These are phyloP conservation scores for Pyrenophora seminiperda DNA, from an alignment of 2,329 filamentous ascomycete genomes.

Conservation along the genomic window DNA sequence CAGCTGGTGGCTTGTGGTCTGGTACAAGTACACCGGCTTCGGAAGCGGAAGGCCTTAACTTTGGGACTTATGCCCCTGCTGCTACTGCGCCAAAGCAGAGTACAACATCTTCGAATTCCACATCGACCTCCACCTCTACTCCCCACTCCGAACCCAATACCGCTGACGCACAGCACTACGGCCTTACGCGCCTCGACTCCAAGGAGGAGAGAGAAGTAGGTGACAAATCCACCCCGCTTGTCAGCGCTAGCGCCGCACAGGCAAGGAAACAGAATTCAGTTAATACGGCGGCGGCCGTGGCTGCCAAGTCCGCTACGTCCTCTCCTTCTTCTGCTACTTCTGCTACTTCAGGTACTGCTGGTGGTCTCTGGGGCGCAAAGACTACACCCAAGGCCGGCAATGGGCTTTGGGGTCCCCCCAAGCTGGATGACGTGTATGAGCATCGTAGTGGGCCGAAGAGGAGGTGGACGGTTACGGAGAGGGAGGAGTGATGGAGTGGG, in stretches of 20 bases:
- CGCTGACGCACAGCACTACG: constrained; percentile 12
- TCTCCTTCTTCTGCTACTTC: no score
- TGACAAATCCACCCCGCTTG: constrained; percentile 40
- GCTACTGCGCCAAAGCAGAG: constrained; percentile 23
- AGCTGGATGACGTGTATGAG: constrained; percentile 42
- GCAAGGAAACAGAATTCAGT: constrained; percentile 20
- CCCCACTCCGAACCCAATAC: constrained; percentile 10
- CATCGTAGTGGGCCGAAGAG: constrained; percentile 49
- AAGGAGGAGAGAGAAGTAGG: constrained; percentile 38
- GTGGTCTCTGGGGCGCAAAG: constrained; percentile 39
- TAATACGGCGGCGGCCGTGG: background rate
- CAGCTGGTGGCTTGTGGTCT: constrained; percentile 49
- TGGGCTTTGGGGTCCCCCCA: constrained; percentile 53
- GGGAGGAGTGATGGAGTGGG: constrained; percentile 22
- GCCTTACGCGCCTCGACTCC: constrained; percentile 22
- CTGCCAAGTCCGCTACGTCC: no score
- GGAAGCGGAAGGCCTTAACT: constrained; percentile 42
- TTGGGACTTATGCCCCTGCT: constrained; percentile 32
- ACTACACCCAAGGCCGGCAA: constrained; percentile 27
- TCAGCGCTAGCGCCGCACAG: constrained; percentile 17
- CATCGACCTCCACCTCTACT: constrained; percentile 12
- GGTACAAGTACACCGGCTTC: constrained; percentile 28
- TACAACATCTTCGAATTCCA: constrained; percentile 7
- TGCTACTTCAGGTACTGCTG: background rate
- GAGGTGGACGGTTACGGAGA: constrained; percentile 51